Conservation (phyloP, 148 eudicot species). For the Silene latifolia region DNA sequence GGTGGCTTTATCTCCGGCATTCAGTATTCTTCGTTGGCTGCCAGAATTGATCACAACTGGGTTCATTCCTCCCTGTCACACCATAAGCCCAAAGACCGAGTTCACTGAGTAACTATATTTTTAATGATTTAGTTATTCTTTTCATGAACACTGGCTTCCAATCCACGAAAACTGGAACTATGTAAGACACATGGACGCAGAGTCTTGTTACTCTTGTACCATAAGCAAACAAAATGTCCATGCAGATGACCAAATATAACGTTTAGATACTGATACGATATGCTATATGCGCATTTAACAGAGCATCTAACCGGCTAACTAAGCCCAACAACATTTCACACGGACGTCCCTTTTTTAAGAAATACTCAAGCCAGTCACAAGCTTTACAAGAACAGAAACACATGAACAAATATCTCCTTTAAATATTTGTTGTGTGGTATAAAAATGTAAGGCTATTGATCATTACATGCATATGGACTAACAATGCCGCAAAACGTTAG, state of each 20-base stretch:
- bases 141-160: background rate
- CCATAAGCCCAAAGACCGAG: constrained; percentile 20
- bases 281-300: too few relatives aligned
- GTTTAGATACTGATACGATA: too few relatives aligned
- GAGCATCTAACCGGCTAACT: too few relatives aligned
- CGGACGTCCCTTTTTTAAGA: too few relatives aligned
- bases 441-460: background rate
- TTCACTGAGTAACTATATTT: constrained; percentile 3
- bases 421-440: background rate
- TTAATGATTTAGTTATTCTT: background rate
- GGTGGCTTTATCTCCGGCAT: constrained; percentile 44
- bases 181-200: background rate
- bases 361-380: background rate
- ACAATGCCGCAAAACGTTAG: too few relatives aligned
- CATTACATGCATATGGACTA: too few relatives aligned
- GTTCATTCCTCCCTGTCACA: constrained; percentile 74
- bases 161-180: background rate
- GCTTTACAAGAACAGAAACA: background rate
- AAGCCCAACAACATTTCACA: too few relatives aligned
- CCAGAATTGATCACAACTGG: constrained; percentile 64
- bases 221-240: too few relatives aligned
- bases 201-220: background rate
- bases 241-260: too few relatives aligned
- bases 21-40: constrained; percentile 52
- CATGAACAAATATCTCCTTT: too few relatives aligned